phyloP scores from a whole-genome alignment of 1,139 yeast genomes.

The Pichiaceae sp. region DNA sequence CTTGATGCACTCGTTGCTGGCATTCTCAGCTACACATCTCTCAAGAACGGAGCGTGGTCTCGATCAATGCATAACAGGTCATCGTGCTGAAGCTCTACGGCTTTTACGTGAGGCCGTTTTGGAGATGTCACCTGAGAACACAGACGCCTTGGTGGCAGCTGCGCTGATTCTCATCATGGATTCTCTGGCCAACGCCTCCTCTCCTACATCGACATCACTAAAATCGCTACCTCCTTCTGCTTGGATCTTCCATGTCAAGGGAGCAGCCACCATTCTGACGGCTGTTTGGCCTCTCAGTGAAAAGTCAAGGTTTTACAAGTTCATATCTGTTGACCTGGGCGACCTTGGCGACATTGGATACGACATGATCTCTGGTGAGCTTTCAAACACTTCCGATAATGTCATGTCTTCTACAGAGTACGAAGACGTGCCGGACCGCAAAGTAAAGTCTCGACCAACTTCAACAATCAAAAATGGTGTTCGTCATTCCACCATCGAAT shows the following conservation, averaged over 20 bases:
- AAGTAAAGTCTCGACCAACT: too few species aligned
- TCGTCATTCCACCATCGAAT: slow-evolving; percentile 54
- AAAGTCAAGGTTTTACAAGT: slow-evolving; percentile 61
- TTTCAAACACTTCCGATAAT: slow-evolving; percentile 17
- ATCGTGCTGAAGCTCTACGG: slow-evolving; percentile 79
- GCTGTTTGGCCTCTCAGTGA: slow-evolving; percentile 93
- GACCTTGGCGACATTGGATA: slow-evolving; percentile 78
- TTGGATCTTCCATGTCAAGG: slow-evolving; percentile 95
- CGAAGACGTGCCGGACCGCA: background rate
- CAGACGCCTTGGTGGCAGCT: slow-evolving; percentile 89
- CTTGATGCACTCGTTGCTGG: slow-evolving; percentile 83
- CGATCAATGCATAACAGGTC: slow-evolving; percentile 78
- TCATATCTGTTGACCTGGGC: slow-evolving; percentile 70
- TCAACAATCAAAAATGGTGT: slow-evolving; percentile 5
- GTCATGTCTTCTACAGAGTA: slow-evolving; percentile 1
- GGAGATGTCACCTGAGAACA: slow-evolving; percentile 72
- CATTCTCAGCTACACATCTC: slow-evolving; percentile 87
- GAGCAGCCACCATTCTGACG: slow-evolving; percentile 89
- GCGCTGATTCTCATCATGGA: slow-evolving; percentile 87
- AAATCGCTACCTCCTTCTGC: slow-evolving; percentile 83
- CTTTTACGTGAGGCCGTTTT: slow-evolving; percentile 77
- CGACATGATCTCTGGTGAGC: slow-evolving; percentile 31
- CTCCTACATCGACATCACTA: slow-evolving; percentile 50
- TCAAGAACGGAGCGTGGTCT: slow-evolving; percentile 69
- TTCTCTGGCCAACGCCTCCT: slow-evolving; percentile 85